Percentiles rank a stretch among this genome's conserved stretches.
Evolutionary conservation across 2,329 filamentous ascomycete species (phyloP).

Genomic region (Camillea tinctor): DNA sequence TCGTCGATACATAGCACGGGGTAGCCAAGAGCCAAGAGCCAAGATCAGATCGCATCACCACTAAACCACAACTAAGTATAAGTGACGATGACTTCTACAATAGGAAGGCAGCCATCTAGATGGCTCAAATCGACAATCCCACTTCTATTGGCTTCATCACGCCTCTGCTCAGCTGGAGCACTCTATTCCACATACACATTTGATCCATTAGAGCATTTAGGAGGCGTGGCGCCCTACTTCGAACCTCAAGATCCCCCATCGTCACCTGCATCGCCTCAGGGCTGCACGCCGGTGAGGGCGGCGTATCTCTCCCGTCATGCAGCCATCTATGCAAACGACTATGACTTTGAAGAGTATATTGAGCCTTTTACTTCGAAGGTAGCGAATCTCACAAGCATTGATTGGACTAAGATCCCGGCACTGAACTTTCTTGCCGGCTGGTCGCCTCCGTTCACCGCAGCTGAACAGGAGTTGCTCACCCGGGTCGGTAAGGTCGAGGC

Average conservation of each 20-base stretch:
- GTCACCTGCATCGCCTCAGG: conserved; percentile 44
- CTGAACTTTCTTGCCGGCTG: conserved; percentile 57
- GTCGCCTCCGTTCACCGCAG: conserved; percentile 55
- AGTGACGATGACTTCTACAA: conserved; percentile 4
- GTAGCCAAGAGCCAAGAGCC: too few relatives aligned
- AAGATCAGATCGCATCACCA: background rate
- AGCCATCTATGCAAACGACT: conserved; percentile 60
- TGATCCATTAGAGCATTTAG: conserved; percentile 53
- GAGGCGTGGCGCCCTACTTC: conserved; percentile 58
- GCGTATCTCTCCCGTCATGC: conserved; percentile 59
- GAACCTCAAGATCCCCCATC: conserved; percentile 50
- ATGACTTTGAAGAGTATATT: conserved; percentile 57
- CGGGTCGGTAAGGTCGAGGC: conserved; percentile 61
- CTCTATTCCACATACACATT: conserved; percentile 50
- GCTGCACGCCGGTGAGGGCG: conserved; percentile 50
- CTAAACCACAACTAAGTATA: background rate
- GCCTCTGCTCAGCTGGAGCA: conserved; percentile 11
- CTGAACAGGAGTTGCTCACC: conserved; percentile 59
- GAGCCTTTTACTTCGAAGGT: conserved; percentile 58
- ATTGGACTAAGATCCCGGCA: conserved; percentile 56
- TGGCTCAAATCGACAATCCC: conserved; percentile 9
- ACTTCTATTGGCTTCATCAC: conserved; percentile 3
- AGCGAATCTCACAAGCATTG: conserved; percentile 51
- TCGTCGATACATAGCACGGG: background rate
- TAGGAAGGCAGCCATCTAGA: background rate